A percentile compares a stretch with the other conserved stretches of the same genome.
phyloP scores from a whole-genome alignment of 2,329 filamentous ascomycete species.

The Coleophoma cylindrospora region DNA sequence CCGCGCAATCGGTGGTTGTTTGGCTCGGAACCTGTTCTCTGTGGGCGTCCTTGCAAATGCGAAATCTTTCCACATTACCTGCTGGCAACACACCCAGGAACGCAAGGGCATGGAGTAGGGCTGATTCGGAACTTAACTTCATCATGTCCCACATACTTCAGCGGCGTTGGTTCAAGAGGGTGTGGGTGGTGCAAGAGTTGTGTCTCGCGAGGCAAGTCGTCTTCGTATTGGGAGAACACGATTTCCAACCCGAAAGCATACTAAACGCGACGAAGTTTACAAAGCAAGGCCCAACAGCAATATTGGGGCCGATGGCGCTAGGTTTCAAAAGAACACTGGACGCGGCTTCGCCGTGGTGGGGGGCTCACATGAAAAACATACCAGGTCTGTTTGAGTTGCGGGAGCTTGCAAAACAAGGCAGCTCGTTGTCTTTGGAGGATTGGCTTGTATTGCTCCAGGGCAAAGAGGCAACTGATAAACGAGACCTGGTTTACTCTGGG shows the following conservation, averaged over 20 bases:
- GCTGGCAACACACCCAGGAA: too few relatives aligned
- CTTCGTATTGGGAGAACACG: neutral
- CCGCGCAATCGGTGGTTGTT: neutral
- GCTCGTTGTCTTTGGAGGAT: neutral
- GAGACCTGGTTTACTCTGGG: neutral
- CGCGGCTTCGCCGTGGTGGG: neutral
- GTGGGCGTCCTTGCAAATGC: too few relatives aligned
- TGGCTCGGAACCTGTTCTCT: neutral
- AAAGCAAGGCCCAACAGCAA: too few relatives aligned
- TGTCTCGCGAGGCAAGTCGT: neutral
- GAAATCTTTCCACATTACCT: too few relatives aligned
- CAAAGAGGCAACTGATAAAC: neutral
- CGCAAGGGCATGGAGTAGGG: neutral
- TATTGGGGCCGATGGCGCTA: too few relatives aligned
- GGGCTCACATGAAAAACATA: neutral
- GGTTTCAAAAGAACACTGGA: too few relatives aligned
- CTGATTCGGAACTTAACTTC: neutral
- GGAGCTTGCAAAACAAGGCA: neutral
- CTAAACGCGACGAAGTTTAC: too few relatives aligned
- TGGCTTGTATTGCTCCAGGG: neutral
- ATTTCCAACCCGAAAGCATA: neutral
- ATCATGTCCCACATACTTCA: neutral
- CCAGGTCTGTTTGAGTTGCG: neutral
- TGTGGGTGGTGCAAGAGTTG: neutral
- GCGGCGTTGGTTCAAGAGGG: neutral